Evolutionary conservation across 2,329 filamentous ascomycete genomes (phyloP).

Genomic region (Colletotrichum camelliae): DNA sequence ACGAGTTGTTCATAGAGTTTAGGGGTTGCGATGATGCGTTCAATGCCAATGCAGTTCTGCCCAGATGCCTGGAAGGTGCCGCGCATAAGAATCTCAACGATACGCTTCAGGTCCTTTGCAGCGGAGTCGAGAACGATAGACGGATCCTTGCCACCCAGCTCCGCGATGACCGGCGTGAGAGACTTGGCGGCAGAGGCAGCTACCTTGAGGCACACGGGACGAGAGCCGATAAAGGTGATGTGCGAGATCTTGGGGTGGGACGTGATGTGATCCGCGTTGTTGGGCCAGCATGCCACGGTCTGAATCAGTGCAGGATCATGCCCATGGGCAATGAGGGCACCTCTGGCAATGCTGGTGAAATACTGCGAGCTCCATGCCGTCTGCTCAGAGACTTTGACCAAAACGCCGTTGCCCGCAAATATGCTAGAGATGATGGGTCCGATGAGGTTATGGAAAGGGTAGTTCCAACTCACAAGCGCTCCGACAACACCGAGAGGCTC

Average conservation of each 20-base stretch:
- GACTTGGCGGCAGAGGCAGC: conserved; percentile 83
- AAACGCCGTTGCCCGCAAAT: conserved; percentile 88
- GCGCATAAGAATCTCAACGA: conserved; percentile 84
- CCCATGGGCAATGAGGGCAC: conserved; percentile 81
- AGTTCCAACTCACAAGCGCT: conserved; percentile 97
- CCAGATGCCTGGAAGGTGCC: conserved; percentile 95
- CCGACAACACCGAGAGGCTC: conserved; percentile 93
- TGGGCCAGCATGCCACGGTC: conserved; percentile 85
- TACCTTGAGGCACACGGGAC: conserved; percentile 85
- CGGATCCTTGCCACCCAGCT: conserved; percentile 95
- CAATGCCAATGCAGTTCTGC: conserved; percentile 97
- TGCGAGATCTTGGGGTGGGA: conserved; percentile 85
- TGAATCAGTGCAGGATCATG: conserved; percentile 85
- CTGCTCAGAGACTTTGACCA: conserved; percentile 94
- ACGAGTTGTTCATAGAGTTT: conserved; percentile 78
- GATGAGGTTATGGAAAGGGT: conserved; percentile 93
- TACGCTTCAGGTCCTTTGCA: conserved; percentile 66
- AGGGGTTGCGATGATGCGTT: conserved; percentile 85
- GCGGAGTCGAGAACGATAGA: conserved; percentile 87
- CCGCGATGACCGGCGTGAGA: conserved; percentile 87
- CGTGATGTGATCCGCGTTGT: conserved; percentile 80
- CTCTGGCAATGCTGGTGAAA: conserved; percentile 79
- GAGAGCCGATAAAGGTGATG: conserved; percentile 94
- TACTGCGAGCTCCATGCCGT: conserved; percentile 91
- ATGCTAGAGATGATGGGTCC: conserved; percentile 89